Conservation (phyloP, 179 eudicot species). For the Dionaea muscipula region DNA sequence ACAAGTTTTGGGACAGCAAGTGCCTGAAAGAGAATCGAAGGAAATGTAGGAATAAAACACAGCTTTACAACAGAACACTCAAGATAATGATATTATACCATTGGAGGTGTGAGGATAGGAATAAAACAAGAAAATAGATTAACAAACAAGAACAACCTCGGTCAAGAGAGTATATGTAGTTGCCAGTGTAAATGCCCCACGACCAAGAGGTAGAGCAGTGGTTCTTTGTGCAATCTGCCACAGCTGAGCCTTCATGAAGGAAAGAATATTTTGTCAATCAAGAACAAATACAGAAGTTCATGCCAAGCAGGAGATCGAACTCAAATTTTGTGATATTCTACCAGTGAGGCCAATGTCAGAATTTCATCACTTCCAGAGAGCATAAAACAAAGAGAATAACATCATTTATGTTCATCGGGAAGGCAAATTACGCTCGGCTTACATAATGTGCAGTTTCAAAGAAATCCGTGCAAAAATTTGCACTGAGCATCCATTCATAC, state of each 20-base stretch:
- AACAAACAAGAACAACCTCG: conserved; percentile 39
- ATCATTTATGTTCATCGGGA: no score
- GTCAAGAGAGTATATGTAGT: conserved; percentile 87
- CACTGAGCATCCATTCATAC: no score
- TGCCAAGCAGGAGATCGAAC: not conserved
- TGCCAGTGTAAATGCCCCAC: conserved; percentile 94
- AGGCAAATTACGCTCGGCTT: no score
- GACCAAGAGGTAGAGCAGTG: conserved; percentile 92
- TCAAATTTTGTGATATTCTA: not conserved
- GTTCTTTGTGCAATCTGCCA: conserved; percentile 99
- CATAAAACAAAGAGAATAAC: no score
- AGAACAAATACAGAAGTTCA: not conserved
- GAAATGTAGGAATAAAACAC: not conserved
- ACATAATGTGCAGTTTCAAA: no score
- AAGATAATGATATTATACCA: not conserved
- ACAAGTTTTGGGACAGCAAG: conserved; percentile 86
- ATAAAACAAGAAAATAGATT: conserved; percentile 1
- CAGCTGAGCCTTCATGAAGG: conserved; percentile 59
- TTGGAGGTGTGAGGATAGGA: not conserved
- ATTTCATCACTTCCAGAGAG: no score
- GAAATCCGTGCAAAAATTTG: no score
- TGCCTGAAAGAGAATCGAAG: conserved; percentile 39
- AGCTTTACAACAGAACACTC: not conserved
- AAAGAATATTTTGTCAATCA: conserved; percentile 2
- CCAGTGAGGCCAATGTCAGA: no score